Base-by-base conservation (phyloP, 2,329 filamentous ascomycete species). In the Fusarium annulatum region DNA sequence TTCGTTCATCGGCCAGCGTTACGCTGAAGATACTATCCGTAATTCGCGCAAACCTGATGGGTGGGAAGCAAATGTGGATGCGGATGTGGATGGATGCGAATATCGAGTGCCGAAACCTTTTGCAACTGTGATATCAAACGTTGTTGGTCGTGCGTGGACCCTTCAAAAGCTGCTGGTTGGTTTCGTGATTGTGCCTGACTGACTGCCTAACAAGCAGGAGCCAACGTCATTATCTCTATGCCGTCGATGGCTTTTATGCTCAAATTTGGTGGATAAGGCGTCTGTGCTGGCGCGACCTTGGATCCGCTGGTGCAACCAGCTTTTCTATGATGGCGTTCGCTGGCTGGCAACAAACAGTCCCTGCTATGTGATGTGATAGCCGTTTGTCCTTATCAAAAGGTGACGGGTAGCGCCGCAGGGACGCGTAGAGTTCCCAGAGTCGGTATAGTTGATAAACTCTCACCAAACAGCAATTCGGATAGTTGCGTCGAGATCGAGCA, bases 401-500 rank as follows among this genome's bases (percentile, higher is more conserved):
- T 28, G 61, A 48, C 61, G 57, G 71, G 57, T 61, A 71, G 57
- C 45, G 57, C 66, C 70, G 42, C 57, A 62, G 60, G 41, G 55
- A 52, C 52, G 36, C 49, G 30, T 51, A 36, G 21, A 48, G 23
- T 39, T 68, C 38, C 55, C 45, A 30, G 59, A 67, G 53, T 34
- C 16, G 42, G 56, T 58, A 36, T 58, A 39, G 56, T 39, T 30
- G 43, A 53, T 46, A 34, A 71, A 55, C 41, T 45, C 61, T 64
- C 42, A 57, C 61, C 61, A 67, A 72, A 64, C 55, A 68, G 30
- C 36, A 46, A 33, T 28, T 56, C 59, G 61, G 64, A 45, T 60
- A 61, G 64, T 48, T 52, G 63, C 61, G 72, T 67, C 64, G 57
- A 71, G 66, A 74, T 71, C 46, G 51, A 61, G 64, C 66, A 39